Percentiles rank a stretch among this genome's conserved stretches.
Conservation (phyloP, 2,329 filamentous ascomycete genomes). For the Colletotrichum musae region DNA sequence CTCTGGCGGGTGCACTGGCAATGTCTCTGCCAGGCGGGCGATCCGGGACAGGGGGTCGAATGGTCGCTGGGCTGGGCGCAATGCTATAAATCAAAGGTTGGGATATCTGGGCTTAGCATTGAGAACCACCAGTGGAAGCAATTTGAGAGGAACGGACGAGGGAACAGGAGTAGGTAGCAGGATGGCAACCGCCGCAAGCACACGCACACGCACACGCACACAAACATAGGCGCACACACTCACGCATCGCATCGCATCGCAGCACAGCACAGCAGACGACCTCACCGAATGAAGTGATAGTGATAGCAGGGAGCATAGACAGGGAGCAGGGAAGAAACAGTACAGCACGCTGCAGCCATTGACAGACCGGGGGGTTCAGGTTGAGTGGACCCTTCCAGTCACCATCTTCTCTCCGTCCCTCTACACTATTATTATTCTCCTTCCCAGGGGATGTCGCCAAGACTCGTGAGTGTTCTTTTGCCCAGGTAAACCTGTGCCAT, state of each 20-base stretch:
- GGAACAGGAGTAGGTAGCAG: neutral
- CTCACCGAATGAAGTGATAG: neutral
- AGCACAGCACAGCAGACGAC: no score
- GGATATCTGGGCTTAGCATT: neutral
- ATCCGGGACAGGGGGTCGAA: constrained; percentile 23
- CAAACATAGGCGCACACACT: no score
- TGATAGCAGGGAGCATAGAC: constrained; percentile 1
- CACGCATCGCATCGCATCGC: no score
- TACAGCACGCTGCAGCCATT: neutral
- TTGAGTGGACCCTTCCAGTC: no score
- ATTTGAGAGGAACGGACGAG: neutral
- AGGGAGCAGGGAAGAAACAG: constrained; percentile 1
- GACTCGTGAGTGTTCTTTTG: no score
- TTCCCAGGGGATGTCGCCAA: no score
- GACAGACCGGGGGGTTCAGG: neutral
- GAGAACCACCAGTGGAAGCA: neutral
- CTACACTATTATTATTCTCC: no score
- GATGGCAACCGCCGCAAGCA: neutral
- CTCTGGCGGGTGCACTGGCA: constrained; percentile 10
- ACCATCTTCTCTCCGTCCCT: no score
- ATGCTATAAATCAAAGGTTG: neutral
- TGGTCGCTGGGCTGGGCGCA: neutral
- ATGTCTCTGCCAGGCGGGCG: constrained; percentile 29
- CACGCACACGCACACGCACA: no score
- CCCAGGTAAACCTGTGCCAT: no score